A percentile compares a stretch with the other conserved stretches of the same genome.
phyloP scores from a whole-genome alignment of 169 alveolate species.

The Babesia caballi region DNA sequence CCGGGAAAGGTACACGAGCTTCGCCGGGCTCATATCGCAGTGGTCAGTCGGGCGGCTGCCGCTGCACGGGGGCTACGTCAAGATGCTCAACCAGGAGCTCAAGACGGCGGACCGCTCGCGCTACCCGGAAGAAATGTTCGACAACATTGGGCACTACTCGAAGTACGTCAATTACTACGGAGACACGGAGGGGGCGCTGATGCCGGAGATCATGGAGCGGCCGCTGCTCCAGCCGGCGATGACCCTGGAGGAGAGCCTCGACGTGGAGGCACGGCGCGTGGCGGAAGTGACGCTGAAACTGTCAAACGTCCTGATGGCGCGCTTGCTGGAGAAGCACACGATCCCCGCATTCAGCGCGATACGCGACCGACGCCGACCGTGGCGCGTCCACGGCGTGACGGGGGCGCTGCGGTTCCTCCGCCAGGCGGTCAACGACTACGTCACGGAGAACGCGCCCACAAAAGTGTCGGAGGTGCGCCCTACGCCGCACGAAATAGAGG shows the following conservation, averaged over 20 bases:
- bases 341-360: conserved; percentile 18
- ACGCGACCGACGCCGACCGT: neutral
- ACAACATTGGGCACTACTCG: conserved; percentile 8
- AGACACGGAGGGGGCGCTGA: neutral
- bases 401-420: neutral
- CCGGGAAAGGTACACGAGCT: conserved; percentile 17
- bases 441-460: neutral
- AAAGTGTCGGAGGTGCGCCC: neutral
- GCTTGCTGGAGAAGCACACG: conserved; percentile 50
- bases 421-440: conserved; percentile 1
- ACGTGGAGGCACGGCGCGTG: conserved; percentile 3
- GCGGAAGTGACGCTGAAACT: conserved; percentile 37
- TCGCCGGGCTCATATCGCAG: conserved; percentile 40
- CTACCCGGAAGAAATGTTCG: conserved; percentile 49
- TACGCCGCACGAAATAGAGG: conserved; percentile 16
- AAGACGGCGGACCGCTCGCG: conserved; percentile 21
- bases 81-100: conserved; percentile 11
- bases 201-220: neutral
- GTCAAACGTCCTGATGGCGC: conserved; percentile 2
- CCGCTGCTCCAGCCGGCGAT: conserved; percentile 13
- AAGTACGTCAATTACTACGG: neutral
- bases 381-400: conserved; percentile 11
- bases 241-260: conserved; percentile 40
- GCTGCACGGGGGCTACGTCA: neutral
- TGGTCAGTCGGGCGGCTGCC: conserved; percentile 48